phyloP scores from a whole-genome alignment of 352 stramenopile genomes.

The Pythium sp. region DNA sequence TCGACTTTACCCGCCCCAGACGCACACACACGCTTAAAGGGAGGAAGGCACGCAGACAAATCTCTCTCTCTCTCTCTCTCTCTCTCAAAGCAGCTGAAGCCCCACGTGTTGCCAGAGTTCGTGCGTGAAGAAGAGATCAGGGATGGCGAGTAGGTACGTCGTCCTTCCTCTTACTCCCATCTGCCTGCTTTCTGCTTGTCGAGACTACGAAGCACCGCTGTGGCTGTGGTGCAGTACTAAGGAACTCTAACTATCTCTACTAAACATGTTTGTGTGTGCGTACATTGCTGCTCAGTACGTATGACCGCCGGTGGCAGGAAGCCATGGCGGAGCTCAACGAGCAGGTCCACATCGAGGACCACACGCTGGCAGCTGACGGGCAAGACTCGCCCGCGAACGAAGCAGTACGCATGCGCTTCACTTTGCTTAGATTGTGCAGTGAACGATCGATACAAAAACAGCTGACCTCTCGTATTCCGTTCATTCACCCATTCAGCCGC shows the following conservation, averaged over 20 bases:
- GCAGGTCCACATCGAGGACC: slow-evolving; percentile 89
- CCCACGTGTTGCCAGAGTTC: background rate
- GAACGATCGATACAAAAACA: too few relatives aligned
- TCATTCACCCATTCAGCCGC: slow-evolving; percentile 24
- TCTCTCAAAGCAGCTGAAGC: background rate
- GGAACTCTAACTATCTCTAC: background rate
- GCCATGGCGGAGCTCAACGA: slow-evolving; percentile 93
- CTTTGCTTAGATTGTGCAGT: too few relatives aligned
- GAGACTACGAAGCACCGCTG: background rate
- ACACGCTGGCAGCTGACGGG: slow-evolving; percentile 52
- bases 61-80: too few relatives aligned
- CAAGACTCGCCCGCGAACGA: slow-evolving; percentile 33
- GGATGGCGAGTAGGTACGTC: slow-evolving; percentile 38
- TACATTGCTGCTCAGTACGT: slow-evolving; percentile 52
- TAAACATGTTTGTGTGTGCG: background rate
- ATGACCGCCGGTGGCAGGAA: slow-evolving; percentile 88
- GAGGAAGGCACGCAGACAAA: too few relatives aligned
- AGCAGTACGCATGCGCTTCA: slow-evolving; percentile 21
- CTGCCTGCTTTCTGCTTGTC: background rate
- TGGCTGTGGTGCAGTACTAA: background rate
- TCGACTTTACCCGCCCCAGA: background rate
- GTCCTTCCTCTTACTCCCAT: background rate
- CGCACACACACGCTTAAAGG: background rate
- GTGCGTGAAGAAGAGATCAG: background rate
- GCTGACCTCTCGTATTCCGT: too few relatives aligned